phyloP scores from a whole-genome alignment of 108 stramenopile genomes.

The Cyclostephanos invisitatus region DNA sequence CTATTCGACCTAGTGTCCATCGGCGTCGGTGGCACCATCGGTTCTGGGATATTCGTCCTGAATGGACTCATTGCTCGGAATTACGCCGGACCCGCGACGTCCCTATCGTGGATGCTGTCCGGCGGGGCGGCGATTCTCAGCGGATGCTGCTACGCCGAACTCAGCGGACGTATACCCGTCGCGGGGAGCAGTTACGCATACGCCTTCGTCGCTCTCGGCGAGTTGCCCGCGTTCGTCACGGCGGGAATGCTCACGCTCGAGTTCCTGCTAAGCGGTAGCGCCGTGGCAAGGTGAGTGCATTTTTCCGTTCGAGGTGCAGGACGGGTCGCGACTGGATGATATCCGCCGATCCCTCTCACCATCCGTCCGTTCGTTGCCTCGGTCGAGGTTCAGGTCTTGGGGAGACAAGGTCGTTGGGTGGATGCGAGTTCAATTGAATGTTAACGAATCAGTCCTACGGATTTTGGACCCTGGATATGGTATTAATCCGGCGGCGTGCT shows the following conservation, averaged over 20 bases:
- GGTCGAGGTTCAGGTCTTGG: slow-evolving; percentile 64
- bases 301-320: too few species aligned
- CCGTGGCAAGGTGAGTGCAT: slow-evolving; percentile 70
- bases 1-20: slow-evolving; percentile 86
- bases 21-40: slow-evolving; percentile 87
- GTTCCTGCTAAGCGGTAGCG: slow-evolving; percentile 80
- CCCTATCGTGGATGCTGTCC: slow-evolving; percentile 67
- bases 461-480: slow-evolving; percentile 56
- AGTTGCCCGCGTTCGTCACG: slow-evolving; percentile 81
- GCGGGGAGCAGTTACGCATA: slow-evolving; percentile 89
- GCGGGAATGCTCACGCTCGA: slow-evolving; percentile 85
- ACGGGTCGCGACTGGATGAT: neutral
- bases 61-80: slow-evolving; percentile 81
- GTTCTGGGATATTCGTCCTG: slow-evolving; percentile 90
- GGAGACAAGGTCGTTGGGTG: slow-evolving; percentile 89
- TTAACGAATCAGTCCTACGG: slow-evolving; percentile 8
- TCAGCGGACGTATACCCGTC: slow-evolving; percentile 69
- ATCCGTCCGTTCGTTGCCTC: slow-evolving; percentile 38
- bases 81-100: slow-evolving; percentile 87
- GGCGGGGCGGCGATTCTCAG: slow-evolving; percentile 73
- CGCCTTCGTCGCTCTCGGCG: slow-evolving; percentile 81
- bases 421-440: slow-evolving; percentile 44
- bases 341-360: slow-evolving; percentile 34
- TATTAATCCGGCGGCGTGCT: slow-evolving; percentile 54
- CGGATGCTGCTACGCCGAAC: slow-evolving; percentile 89